phyloP scores from a whole-genome alignment of 2,329 filamentous ascomycete species.

The Fusarium papillatum region DNA sequence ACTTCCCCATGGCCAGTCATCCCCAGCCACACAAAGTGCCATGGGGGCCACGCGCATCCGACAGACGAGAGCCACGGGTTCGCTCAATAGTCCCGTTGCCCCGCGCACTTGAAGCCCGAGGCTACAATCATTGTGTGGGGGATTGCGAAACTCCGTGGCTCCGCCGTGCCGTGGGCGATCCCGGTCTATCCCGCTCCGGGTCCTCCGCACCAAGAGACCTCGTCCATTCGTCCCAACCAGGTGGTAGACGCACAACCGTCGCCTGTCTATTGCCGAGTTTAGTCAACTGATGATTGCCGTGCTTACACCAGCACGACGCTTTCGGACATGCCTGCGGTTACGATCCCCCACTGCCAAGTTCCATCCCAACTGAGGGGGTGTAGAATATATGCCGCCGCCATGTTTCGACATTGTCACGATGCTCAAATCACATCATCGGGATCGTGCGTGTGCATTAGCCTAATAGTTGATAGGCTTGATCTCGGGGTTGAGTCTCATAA shows the following conservation, averaged over 20 bases:
- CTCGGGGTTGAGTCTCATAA: conserved; percentile 28
- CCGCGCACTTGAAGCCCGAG: conserved; percentile 41
- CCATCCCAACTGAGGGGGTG: conserved; percentile 36
- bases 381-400: conserved; percentile 40
- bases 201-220: conserved; percentile 34
- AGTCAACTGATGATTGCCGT: conserved; percentile 33
- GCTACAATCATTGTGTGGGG: conserved; percentile 42
- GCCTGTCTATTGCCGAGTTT: conserved; percentile 36
- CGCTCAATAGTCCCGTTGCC: conserved; percentile 42
- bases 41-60: conserved; percentile 34
- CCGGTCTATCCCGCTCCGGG: conserved; percentile 45
- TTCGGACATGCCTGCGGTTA: conserved; percentile 34
- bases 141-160: conserved; percentile 28
- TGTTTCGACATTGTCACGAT: conserved; percentile 42
- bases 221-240: conserved; percentile 41
- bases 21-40: conserved; percentile 27
- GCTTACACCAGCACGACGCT: conserved; percentile 35
- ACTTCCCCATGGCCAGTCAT: conserved; percentile 32
- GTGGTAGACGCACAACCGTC: conserved; percentile 40
- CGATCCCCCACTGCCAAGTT: conserved; percentile 36
- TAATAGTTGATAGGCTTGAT: conserved; percentile 38
- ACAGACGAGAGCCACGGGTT: conserved; percentile 38
- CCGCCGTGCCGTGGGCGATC: conserved; percentile 36
- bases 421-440: conserved; percentile 43
- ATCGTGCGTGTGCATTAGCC: conserved; percentile 41